Evolutionary conservation across 441 rosid genomes (phyloP), one percentile per base, ranked within the genome.

Genomic region (Mallotus japonicus): DNA sequence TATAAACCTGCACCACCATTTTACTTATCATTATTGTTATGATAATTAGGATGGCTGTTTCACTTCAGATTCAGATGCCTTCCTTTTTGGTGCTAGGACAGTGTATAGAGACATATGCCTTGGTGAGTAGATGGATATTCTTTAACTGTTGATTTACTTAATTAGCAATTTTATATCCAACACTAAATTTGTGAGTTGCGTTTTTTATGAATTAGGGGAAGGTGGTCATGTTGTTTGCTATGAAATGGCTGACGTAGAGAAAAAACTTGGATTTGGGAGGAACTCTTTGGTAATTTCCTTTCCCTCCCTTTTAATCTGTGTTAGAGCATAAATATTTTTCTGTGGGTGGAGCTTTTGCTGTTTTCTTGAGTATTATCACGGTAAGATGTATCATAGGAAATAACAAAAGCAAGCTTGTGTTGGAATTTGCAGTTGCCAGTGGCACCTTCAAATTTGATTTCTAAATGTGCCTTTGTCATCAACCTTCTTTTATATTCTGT

Each of bases 91-190:
- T 56, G 96, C 97, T 53, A 89, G 85, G 85, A 88, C 91, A 49
- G 97, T 95, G 44, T 95, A 95, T 83, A 83, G 97, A 83, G 97
- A 91, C 73, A 91, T 95, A 68, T 86, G 91, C 81, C 93, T 95
- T 66, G 93, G 98, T 89, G 65, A 83, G 85, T 67, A 42, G 57
- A 69, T 49, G 50, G 70, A n/a, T 24, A 55, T 11, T 59, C 32
- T 58, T 73, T 71, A 16, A 53, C 11, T 42, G 4, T 32, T 74
- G 40, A 37, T 37, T 4, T 37, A 37, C 40, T 37, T 6, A 37
- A 37, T 37, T 37, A 37, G 40, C 40, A 11, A 12, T 57, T 79
- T 47, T 40, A 63, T 57, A 46, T 65, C 71, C 55, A 47, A 42
- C n/a, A 64, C 28, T 14, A 9, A 50, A 65, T 54, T 78, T 68